A percentile compares a stretch with the other conserved stretches of the same genome.
phyloP scores from a whole-genome alignment of 2,329 filamentous ascomycete genomes.

The Delphinella strobiligena region DNA sequence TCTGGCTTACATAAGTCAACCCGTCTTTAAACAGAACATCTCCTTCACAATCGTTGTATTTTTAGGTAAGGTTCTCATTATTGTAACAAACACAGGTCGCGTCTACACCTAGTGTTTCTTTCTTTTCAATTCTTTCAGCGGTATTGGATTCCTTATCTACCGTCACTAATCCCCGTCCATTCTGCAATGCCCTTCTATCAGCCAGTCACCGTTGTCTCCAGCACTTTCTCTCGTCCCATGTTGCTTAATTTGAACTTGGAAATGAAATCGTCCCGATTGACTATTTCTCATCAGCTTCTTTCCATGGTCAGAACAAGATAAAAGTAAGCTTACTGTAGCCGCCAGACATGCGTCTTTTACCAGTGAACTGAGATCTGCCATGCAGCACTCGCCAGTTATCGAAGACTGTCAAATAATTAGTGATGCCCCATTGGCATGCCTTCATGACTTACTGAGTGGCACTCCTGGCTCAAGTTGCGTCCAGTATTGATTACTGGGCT shows the following conservation, averaged over 20 bases:
- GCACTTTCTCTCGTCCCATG: constrained; percentile 27
- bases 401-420: constrained; percentile 49
- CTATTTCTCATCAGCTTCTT: constrained; percentile 30
- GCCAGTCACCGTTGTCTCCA: constrained; percentile 20
- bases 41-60: neutral
- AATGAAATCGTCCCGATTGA: constrained; percentile 69
- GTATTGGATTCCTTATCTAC: no score
- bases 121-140: no score
- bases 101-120: no score
- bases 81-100: no score
- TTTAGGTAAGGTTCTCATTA: neutral
- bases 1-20: constrained; percentile 4
- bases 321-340: constrained; percentile 60
- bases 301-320: neutral
- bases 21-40: neutral
- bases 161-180: no score
- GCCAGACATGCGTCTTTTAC: constrained; percentile 77
- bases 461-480: constrained; percentile 69
- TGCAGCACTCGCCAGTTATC: constrained; percentile 95
- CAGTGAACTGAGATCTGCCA: constrained; percentile 71
- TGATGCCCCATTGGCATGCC: neutral
- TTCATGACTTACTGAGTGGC: constrained; percentile 51
- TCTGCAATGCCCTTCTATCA: constrained; percentile 8
- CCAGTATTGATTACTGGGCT: constrained; percentile 59
- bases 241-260: constrained; percentile 66